phyloP scores from a whole-genome alignment of 768 basidiomycete genomes.

The Tylopilus balloui region DNA sequence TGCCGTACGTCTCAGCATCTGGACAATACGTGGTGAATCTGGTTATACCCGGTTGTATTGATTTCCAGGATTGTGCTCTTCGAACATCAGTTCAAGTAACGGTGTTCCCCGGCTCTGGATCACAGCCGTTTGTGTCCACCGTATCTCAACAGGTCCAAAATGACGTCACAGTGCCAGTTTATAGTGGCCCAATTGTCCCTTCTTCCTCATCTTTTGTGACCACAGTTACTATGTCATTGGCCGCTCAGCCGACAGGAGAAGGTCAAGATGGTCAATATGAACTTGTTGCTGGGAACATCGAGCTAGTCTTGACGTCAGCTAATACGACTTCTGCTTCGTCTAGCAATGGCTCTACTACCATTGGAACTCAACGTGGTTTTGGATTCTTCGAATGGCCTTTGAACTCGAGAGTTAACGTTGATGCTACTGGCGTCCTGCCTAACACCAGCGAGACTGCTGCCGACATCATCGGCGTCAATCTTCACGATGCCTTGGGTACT shows the following conservation, averaged over 20 bases:
- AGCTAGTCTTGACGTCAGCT: conserved; percentile 67
- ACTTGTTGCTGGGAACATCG: conserved; percentile 83
- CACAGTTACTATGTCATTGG: conserved; percentile 72
- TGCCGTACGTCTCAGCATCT: conserved; percentile 86
- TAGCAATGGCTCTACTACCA: conserved; percentile 31
- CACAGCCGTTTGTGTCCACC: conserved; percentile 60
- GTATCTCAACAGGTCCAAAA: conserved; percentile 67
- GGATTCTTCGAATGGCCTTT: conserved; percentile 91
- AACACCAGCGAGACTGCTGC: conserved; percentile 68
- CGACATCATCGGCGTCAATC: conserved; percentile 56
- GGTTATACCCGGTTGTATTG: conserved; percentile 80
- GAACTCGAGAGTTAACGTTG: conserved; percentile 37
- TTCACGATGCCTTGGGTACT: conserved; percentile 61
- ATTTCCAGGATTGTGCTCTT: conserved; percentile 71
- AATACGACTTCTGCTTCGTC: conserved; percentile 37
- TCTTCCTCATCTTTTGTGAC: conserved; percentile 65
- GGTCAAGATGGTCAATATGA: conserved; percentile 68
- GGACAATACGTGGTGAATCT: conserved; percentile 84
- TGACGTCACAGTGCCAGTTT: conserved; percentile 63
- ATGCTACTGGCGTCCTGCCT: conserved; percentile 58
- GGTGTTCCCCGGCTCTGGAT: conserved; percentile 71
- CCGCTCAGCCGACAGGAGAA: conserved; percentile 55
- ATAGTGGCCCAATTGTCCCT: conserved; percentile 80
- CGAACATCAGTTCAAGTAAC: conserved; percentile 82
- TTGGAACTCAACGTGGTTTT: conserved; percentile 49